A percentile compares a stretch with the other conserved stretches of the same genome.
phyloP scores from a whole-genome alignment of 345 rosid genomes.

The Pistacia integerrima region DNA sequence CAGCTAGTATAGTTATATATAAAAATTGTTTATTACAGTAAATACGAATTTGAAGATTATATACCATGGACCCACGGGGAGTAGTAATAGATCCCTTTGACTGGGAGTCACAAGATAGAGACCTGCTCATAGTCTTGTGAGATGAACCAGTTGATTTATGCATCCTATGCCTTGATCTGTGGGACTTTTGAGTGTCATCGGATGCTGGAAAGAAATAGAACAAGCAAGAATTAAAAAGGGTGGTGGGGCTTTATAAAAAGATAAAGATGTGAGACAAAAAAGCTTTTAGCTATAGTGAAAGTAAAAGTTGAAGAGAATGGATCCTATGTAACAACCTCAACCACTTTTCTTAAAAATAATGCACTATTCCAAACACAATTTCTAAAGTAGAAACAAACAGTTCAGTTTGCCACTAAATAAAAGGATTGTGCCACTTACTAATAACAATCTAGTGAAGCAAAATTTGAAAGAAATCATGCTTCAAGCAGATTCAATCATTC shows the following conservation, averaged over 20 bases:
- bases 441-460: background rate
- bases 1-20: background rate
- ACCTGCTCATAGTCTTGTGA: slow-evolving; percentile 68
- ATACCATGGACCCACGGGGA: slow-evolving; percentile 60
- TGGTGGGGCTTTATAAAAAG: slow-evolving; percentile 46
- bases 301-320: slow-evolving; percentile 57
- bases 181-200: slow-evolving; percentile 83
- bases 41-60: background rate
- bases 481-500: background rate
- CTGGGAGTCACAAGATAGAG: slow-evolving; percentile 83
- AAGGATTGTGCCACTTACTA: background rate
- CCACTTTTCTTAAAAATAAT: slow-evolving; percentile 24
- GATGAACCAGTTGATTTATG: slow-evolving; percentile 75
- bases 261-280: slow-evolving; percentile 36
- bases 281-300: slow-evolving; percentile 56
- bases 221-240: slow-evolving; percentile 29
- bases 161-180: slow-evolving; percentile 70
- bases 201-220: slow-evolving; percentile 55
- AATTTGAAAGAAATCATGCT: background rate
- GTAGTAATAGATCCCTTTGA: slow-evolving; percentile 65
- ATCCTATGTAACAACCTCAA: slow-evolving; percentile 63
- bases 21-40: background rate
- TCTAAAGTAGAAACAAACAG: background rate
- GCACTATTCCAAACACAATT: slow-evolving; percentile 11
- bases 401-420: slow-evolving; percentile 14